phyloP scores from a whole-genome alignment of 2,329 filamentous ascomycete genomes.

The Fusarium sterilihyphosum region DNA sequence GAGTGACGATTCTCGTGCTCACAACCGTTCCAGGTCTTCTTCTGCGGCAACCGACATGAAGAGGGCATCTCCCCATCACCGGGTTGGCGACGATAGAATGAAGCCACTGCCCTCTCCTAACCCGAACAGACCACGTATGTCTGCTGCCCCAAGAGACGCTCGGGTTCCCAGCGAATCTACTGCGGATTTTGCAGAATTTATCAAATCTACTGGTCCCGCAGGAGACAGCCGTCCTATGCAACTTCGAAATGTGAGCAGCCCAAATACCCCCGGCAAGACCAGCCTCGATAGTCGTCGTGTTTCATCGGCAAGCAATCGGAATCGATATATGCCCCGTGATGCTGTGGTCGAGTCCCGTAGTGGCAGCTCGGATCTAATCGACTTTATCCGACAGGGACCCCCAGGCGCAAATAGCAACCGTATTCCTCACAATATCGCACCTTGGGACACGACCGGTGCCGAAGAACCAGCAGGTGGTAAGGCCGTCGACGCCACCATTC shows the following conservation, averaged over 20 bases:
- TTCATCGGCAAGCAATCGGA: conserved; percentile 55
- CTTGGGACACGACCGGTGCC: conserved; percentile 86
- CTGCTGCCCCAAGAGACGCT: conserved; percentile 72
- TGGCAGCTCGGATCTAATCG: conserved; percentile 87
- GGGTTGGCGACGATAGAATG: conserved; percentile 33
- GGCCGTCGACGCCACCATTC: conserved; percentile 67
- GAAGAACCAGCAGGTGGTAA: conserved; percentile 69
- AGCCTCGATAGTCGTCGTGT: conserved; percentile 53
- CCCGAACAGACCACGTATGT: conserved; percentile 35
- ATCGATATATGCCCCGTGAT: conserved; percentile 76
- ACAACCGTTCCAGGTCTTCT: conserved; percentile 59
- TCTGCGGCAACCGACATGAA: conserved; percentile 54
- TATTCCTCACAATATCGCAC: conserved; percentile 84
- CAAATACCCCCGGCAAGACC: conserved; percentile 47
- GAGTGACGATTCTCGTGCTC: conserved; percentile 57
- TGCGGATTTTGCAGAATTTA: conserved; percentile 88
- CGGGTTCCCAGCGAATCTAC: conserved; percentile 76
- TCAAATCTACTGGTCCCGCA: conserved; percentile 83
- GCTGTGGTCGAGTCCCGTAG: conserved; percentile 69
- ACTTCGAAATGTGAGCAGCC: conserved; percentile 48
- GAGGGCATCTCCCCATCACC: conserved; percentile 40
- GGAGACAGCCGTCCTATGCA: conserved; percentile 52
- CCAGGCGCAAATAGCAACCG: conserved; percentile 69
- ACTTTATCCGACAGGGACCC: conserved; percentile 92
- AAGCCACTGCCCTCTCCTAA: conserved; percentile 37